phyloP scores from a whole-genome alignment of 2,329 filamentous ascomycete genomes.

The Cercospora nicotianae region DNA sequence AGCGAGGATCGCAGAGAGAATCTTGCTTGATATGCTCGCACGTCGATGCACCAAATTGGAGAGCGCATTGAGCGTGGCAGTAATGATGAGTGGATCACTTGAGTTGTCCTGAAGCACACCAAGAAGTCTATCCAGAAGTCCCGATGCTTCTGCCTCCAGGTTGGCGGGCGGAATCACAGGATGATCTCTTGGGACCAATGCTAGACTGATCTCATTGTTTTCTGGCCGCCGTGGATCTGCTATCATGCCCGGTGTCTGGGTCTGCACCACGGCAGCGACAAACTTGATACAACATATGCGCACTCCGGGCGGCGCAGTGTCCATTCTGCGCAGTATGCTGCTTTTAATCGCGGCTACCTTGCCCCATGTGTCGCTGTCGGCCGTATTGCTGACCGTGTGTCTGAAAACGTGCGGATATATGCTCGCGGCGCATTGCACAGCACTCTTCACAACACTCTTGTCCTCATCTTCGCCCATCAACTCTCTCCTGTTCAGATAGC shows the following conservation, averaged over 20 bases:
- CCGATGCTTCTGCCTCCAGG: constrained; percentile 89
- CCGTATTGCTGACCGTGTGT: constrained; percentile 86
- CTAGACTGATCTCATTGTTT: constrained; percentile 79
- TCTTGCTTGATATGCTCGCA: constrained; percentile 78
- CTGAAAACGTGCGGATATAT: constrained; percentile 89
- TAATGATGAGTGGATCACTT: constrained; percentile 84
- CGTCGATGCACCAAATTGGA: constrained; percentile 79
- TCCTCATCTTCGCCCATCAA: constrained; percentile 65
- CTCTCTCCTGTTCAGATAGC: constrained; percentile 50
- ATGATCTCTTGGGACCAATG: constrained; percentile 81
- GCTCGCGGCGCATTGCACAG: constrained; percentile 85
- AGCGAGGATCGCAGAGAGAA: constrained; percentile 78
- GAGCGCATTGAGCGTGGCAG: constrained; percentile 86
- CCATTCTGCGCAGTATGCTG: constrained; percentile 85
- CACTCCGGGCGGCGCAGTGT: constrained; percentile 71
- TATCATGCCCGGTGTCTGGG: constrained; percentile 81
- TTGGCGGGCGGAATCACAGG: constrained; percentile 73
- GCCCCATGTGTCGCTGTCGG: constrained; percentile 81
- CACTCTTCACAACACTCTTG: constrained; percentile 75
- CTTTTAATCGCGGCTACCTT: constrained; percentile 86
- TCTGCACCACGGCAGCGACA: constrained; percentile 85
- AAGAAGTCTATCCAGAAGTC: constrained; percentile 84
- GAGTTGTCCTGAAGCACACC: constrained; percentile 77
- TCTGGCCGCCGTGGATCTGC: constrained; percentile 79
- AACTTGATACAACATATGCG: constrained; percentile 97